Percentiles rank a stretch among this genome's conserved stretches.
Evolutionary conservation across 208 protist species (phyloP).

Genomic region (Leptomonas seymouri): DNA sequence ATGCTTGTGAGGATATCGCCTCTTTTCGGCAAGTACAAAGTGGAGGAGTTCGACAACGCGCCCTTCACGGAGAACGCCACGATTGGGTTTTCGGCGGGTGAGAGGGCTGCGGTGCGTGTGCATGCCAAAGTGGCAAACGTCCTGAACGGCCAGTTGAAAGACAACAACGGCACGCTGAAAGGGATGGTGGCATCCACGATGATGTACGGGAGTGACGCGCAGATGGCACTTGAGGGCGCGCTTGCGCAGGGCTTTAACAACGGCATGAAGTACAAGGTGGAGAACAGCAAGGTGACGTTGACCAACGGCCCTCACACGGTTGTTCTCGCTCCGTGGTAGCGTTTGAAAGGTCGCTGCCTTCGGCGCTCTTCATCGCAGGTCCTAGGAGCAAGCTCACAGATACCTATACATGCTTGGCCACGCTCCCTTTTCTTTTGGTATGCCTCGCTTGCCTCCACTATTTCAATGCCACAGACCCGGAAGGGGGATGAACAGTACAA

Average conservation of each 20-base stretch:
- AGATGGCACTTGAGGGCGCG: slow-evolving; percentile 39
- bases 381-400: not conserved
- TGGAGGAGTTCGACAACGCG: slow-evolving; percentile 33
- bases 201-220: slow-evolving; percentile 29
- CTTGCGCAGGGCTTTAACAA: slow-evolving; percentile 35
- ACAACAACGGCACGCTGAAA: slow-evolving; percentile 32
- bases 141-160: slow-evolving; percentile 37
- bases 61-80: slow-evolving; percentile 11
- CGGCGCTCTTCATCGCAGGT: too few species aligned
- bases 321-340: slow-evolving; percentile 23
- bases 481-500: too few species aligned
- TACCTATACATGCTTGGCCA: not conserved
- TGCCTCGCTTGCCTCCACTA: too few species aligned
- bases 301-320: slow-evolving; percentile 27
- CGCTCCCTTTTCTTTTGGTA: slow-evolving; percentile 3
- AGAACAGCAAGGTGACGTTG: slow-evolving; percentile 33
- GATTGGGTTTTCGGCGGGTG: slow-evolving; percentile 14
- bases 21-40: slow-evolving; percentile 38
- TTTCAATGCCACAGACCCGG: too few species aligned
- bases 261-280: slow-evolving; percentile 33
- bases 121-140: slow-evolving; percentile 37
- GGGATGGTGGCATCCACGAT: slow-evolving; percentile 50
- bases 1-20: slow-evolving; percentile 16
- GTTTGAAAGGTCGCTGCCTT: not conserved
- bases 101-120: slow-evolving; percentile 11